Percentiles rank a stretch among this genome's conserved stretches.
These are phyloP conservation scores for Wickerhamomyces chaumierensis DNA, from an alignment of 805 yeast genomes.

Conservation along the genomic window DNA sequence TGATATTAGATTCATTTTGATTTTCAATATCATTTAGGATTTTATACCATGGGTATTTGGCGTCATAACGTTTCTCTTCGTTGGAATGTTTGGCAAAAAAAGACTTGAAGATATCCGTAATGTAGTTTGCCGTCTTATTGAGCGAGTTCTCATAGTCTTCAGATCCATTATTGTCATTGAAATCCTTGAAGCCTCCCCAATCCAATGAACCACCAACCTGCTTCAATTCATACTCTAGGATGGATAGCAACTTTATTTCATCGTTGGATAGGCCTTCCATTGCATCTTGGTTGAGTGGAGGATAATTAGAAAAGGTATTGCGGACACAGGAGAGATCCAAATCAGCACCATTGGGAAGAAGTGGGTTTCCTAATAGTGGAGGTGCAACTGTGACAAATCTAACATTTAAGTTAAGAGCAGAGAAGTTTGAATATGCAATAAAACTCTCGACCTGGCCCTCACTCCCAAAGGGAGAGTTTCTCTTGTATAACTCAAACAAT, in stretches of 20 bases:
- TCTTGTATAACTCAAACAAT: not conserved
- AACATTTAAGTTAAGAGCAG: constrained; percentile 10
- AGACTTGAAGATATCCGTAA: constrained; percentile 1
- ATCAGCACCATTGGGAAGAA: constrained; percentile 11
- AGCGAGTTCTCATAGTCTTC: too few relatives aligned
- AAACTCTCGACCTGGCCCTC: constrained; percentile 2
- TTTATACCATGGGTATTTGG: constrained; percentile 13
- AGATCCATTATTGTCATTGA: constrained; percentile 7
- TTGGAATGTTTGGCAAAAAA: constrained; percentile 3
- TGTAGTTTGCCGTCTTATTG: constrained; percentile 1
- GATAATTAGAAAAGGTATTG: not conserved
- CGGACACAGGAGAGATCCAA: constrained; percentile 15
- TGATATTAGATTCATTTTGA: not conserved
- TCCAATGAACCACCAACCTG: constrained; percentile 3
- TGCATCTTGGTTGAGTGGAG: constrained; percentile 7
- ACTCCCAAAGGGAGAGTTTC: not conserved
- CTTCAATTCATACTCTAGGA: constrained; percentile 15
- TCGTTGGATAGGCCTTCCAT: constrained; percentile 5
- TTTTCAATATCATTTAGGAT: constrained; percentile 9
- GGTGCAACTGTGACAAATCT: constrained; percentile 12
- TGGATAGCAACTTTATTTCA: constrained; percentile 11
- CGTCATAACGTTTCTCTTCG: constrained; percentile 1
- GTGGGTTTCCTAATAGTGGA: constrained; percentile 10
- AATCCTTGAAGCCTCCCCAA: constrained; percentile 4
- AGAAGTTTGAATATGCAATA: constrained; percentile 5